phyloP scores from a whole-genome alignment of 192 early-diverging fungal species.

The Pilobolus umbonatus region DNA sequence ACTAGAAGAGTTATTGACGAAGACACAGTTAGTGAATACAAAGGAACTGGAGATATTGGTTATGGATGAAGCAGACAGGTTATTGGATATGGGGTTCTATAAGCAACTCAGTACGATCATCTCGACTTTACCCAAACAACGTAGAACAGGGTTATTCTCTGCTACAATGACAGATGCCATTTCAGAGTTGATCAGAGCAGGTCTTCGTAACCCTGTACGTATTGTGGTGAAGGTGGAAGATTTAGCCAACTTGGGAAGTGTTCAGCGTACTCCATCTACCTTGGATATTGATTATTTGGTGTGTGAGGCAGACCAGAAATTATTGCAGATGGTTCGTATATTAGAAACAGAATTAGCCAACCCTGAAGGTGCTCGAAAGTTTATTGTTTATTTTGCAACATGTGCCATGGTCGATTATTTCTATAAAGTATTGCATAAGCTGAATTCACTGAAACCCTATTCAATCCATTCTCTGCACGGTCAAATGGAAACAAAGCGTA shows the following conservation, averaged over 20 bases:
- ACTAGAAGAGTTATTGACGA: slow-evolving; percentile 70
- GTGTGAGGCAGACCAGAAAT: slow-evolving; percentile 76
- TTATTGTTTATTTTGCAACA: slow-evolving; percentile 93
- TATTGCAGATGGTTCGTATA: slow-evolving; percentile 66
- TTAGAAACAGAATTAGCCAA: slow-evolving; percentile 39
- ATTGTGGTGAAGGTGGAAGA: slow-evolving; percentile 88
- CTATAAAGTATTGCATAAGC: slow-evolving; percentile 52
- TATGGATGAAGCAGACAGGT: slow-evolving; percentile 91
- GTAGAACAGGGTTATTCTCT: slow-evolving; percentile 92
- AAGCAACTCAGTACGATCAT: slow-evolving; percentile 76
- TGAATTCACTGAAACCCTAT: slow-evolving; percentile 46
- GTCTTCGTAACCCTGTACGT: slow-evolving; percentile 86
- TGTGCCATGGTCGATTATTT: slow-evolving; percentile 97
- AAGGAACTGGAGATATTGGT: slow-evolving; percentile 84
- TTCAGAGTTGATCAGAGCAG: slow-evolving; percentile 74
- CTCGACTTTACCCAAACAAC: slow-evolving; percentile 80
- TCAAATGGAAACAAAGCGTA: slow-evolving; percentile 85
- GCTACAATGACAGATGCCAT: slow-evolving; percentile 95
- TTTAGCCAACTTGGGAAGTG: slow-evolving; percentile 36
- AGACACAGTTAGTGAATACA: slow-evolving; percentile 53
- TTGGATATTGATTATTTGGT: slow-evolving; percentile 72
- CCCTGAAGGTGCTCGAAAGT: slow-evolving; percentile 58
- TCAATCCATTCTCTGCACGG: slow-evolving; percentile 82
- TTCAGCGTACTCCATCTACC: slow-evolving; percentile 56
- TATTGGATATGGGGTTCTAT: slow-evolving; percentile 94